Conservation (phyloP, 441 rosid species). For the Dalechampia spathulata region DNA sequence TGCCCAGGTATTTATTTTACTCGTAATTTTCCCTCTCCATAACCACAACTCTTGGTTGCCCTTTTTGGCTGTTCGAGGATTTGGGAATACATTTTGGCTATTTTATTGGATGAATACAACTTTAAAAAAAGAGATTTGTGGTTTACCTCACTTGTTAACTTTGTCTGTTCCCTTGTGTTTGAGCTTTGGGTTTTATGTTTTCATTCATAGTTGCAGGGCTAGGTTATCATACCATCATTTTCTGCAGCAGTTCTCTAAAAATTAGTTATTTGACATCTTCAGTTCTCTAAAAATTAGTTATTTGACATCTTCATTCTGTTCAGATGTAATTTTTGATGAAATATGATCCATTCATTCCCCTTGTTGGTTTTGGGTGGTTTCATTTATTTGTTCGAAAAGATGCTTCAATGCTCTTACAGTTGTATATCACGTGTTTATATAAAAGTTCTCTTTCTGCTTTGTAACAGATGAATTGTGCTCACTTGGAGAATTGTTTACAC, state of each 20-base stretch:
- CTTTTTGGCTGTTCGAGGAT: too few species aligned
- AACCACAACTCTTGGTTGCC: too few species aligned
- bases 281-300: too few species aligned
- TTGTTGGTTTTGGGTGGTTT: background rate
- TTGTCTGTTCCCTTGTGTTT: background rate
- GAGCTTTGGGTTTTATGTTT: background rate
- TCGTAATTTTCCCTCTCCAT: too few species aligned
- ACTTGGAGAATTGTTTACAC: constrained; percentile 95
- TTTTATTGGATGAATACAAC: too few species aligned
- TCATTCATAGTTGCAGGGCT: background rate
- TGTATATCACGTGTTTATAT: background rate
- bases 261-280: too few species aligned
- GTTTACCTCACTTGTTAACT: too few species aligned
- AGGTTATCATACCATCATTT: background rate
- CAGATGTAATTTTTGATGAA: background rate
- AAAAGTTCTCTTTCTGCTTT: background rate
- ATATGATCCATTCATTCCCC: background rate
- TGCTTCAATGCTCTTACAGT: background rate
- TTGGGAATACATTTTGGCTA: too few species aligned
- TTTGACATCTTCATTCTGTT: background rate
- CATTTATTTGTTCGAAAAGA: background rate
- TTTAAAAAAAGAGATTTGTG: too few species aligned
- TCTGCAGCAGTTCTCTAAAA: background rate
- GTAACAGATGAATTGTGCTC: constrained; percentile 94
- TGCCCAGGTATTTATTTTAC: too few species aligned